phyloP scores from a whole-genome alignment of 2,329 filamentous ascomycete genomes.

The Penicillium sp. region DNA sequence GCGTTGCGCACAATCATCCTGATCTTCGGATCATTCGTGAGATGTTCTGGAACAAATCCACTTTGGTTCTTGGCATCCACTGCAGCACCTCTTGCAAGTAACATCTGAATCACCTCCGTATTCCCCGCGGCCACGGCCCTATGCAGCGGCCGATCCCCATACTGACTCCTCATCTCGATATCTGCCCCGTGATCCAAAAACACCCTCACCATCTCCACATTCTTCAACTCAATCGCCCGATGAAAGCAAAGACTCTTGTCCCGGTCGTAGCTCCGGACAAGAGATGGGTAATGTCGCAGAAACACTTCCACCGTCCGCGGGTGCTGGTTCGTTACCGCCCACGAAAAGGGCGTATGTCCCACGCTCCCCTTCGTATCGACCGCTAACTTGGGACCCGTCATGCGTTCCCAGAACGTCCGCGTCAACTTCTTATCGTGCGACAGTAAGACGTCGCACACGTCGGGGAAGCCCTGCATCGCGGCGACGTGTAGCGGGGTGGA shows the following conservation, averaged over 20 bases:
- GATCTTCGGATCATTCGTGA: constrained; percentile 2
- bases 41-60: neutral
- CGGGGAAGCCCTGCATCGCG: constrained; percentile 1
- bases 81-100: neutral
- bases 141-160: constrained; percentile 2
- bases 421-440: constrained; percentile 2
- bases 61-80: neutral
- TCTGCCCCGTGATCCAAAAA: constrained; percentile 4
- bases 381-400: constrained; percentile 2
- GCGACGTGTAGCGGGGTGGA: constrained; percentile 1
- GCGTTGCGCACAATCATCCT: constrained; percentile 5
- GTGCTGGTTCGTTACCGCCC: constrained; percentile 1
- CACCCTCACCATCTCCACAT: neutral
- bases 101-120: constrained; percentile 1
- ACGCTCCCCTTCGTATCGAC: neutral
- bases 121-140: neutral
- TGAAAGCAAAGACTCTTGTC: neutral
- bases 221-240: neutral
- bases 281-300: constrained; percentile 1
- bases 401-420: constrained; percentile 1
- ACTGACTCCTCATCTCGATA: neutral
- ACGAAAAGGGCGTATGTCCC: constrained; percentile 1
- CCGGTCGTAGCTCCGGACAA: neutral
- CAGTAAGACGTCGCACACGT: constrained; percentile 5
- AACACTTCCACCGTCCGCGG: constrained; percentile 2